These are phyloP conservation scores for Cercospora sesami DNA, from an alignment of 2,329 filamentous ascomycete species.

Conservation along the genomic window DNA sequence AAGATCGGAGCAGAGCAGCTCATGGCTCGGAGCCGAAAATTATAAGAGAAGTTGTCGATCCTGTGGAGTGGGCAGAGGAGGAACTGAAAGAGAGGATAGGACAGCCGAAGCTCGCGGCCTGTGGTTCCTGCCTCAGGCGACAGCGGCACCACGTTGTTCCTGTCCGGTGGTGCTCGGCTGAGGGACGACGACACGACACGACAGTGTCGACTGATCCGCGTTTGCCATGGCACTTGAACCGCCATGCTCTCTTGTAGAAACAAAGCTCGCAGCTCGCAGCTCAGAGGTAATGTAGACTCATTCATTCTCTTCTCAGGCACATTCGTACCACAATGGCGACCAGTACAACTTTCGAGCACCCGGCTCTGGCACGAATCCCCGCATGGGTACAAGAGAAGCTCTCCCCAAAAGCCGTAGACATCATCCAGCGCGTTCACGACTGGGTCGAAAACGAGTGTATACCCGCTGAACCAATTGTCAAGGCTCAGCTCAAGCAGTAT, in stretches of 20 bases:
- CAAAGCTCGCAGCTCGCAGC: not conserved
- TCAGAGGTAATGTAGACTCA: not conserved
- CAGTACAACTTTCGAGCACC: conserved; percentile 17
- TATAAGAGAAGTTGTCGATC: not conserved
- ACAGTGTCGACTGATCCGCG: conserved; percentile 5
- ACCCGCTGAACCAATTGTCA: conserved; percentile 30
- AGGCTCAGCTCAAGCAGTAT: conserved; percentile 26
- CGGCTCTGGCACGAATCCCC: conserved; percentile 26
- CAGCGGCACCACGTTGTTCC: not conserved
- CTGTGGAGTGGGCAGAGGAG: not conserved
- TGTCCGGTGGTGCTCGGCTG: not conserved
- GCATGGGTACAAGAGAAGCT: conserved; percentile 31
- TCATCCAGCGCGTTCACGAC: conserved; percentile 28
- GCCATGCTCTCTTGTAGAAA: not conserved
- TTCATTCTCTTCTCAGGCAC: not conserved
- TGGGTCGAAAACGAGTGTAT: conserved; percentile 32
- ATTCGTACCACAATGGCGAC: not conserved
- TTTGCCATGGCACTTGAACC: conserved; percentile 9
- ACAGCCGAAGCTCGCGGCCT: not conserved
- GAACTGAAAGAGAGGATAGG: not conserved
- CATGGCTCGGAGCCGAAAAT: not conserved
- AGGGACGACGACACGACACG: conserved; percentile 6
- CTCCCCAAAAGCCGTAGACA: conserved; percentile 28
- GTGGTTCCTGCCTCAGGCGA: not conserved
- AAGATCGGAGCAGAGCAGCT: not conserved